Evolutionary conservation across 371 early-diverging fungal species (phyloP).

Genomic region (Apophysomyces sp.): DNA sequence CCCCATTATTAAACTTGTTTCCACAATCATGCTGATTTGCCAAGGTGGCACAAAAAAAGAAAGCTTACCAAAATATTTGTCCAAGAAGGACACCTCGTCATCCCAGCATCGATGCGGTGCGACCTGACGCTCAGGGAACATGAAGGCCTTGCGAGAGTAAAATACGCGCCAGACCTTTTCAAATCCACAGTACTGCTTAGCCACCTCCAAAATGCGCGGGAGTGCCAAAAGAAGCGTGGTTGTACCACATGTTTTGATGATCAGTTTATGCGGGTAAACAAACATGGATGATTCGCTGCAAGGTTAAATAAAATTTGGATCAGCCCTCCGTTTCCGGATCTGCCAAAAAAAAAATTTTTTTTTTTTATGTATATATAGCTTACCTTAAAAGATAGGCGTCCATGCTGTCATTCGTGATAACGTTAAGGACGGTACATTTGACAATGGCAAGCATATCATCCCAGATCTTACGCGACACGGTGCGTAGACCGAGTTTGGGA

Average conservation of each 20-base stretch:
- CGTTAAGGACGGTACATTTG: conserved; percentile 87
- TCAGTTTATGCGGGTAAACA: conserved; percentile 91
- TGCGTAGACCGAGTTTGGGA: conserved; percentile 64
- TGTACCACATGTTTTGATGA: conserved; percentile 97
- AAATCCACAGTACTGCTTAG: conserved; percentile 67
- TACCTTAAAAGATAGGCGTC: conserved; percentile 92
- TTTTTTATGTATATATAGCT: not conserved
- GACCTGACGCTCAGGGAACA: conserved; percentile 92
- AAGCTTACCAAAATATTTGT: conserved; percentile 62
- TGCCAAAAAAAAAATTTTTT: not conserved
- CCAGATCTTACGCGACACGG: conserved; percentile 77
- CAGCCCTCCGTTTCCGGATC: not conserved
- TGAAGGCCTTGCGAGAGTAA: conserved; percentile 94
- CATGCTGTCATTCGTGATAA: conserved; percentile 70
- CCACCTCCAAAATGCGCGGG: conserved; percentile 82
- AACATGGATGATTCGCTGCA: conserved; percentile 93
- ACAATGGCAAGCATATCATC: conserved; percentile 90
- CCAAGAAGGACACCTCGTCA: conserved; percentile 81
- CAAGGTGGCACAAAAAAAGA: not conserved
- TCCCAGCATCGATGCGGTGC: conserved; percentile 91
- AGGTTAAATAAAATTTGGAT: conserved; percentile 13
- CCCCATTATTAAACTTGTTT: not conserved
- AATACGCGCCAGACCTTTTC: conserved; percentile 82
- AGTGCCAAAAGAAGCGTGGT: conserved; percentile 89
- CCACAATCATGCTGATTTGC: not conserved